Evolutionary conservation across 306 rosid genomes (phyloP).

Genomic region (Gynostemma pentaphyllum): DNA sequence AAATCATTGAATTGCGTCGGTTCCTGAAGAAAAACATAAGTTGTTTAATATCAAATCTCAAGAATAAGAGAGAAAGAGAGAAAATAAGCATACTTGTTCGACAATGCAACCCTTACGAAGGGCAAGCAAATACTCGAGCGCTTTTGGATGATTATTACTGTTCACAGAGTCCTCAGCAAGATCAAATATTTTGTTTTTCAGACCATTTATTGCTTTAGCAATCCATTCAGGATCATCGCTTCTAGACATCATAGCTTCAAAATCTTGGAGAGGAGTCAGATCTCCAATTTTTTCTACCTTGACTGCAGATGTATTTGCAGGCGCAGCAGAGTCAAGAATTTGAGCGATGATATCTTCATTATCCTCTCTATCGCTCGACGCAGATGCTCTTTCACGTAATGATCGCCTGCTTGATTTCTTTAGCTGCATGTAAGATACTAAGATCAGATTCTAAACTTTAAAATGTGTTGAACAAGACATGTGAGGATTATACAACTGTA

Average conservation of each 20-base stretch:
- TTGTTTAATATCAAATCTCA: not conserved
- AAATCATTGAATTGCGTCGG: slow-evolving; percentile 80
- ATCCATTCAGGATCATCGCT: slow-evolving; percentile 71
- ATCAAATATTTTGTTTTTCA: slow-evolving; percentile 53
- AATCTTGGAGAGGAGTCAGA: slow-evolving; percentile 58
- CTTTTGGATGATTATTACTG: slow-evolving; percentile 56
- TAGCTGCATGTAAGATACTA: slow-evolving; percentile 34
- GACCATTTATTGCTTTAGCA: slow-evolving; percentile 49
- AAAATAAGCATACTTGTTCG: slow-evolving; percentile 50
- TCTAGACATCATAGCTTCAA: slow-evolving; percentile 68
- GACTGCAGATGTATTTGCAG: slow-evolving; percentile 14
- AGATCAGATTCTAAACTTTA: slow-evolving; percentile 13
- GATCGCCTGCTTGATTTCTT: slow-evolving; percentile 40
- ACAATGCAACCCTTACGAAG: slow-evolving; percentile 83
- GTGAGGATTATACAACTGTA: not conserved
- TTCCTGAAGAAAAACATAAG: slow-evolving; percentile 38
- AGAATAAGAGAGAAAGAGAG: not conserved
- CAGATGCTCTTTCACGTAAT: slow-evolving; percentile 29
- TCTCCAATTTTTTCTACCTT: slow-evolving; percentile 60
- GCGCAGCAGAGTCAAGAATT: slow-evolving; percentile 22
- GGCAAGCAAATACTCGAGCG: slow-evolving; percentile 42
- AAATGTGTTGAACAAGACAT: not conserved
- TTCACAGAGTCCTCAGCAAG: slow-evolving; percentile 55
- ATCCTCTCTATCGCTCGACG: slow-evolving; percentile 25
- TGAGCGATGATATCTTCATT: slow-evolving; percentile 26